Evolutionary conservation across 1,284 basidiomycete species (phyloP).

Genomic region (Sanghuangporus weigelae): DNA sequence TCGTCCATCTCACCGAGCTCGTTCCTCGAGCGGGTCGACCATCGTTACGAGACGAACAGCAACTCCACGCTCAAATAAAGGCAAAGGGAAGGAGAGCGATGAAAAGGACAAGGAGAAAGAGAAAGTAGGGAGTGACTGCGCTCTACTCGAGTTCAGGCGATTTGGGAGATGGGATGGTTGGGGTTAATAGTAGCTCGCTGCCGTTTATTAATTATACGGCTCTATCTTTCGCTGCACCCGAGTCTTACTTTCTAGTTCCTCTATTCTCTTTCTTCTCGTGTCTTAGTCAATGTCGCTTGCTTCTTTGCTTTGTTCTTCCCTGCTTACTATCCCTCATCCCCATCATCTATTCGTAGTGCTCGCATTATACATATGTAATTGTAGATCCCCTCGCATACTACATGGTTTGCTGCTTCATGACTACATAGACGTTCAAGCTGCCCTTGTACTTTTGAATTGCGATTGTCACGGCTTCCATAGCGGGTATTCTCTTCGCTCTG

Average conservation of each 20-base stretch:
- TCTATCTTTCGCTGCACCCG: background rate
- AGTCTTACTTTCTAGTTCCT: background rate
- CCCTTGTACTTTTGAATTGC: background rate
- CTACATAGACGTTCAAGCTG: background rate
- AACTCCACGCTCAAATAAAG: constrained; percentile 44
- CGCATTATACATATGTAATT: constrained; percentile 9
- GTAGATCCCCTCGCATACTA: constrained; percentile 9
- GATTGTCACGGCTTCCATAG: background rate
- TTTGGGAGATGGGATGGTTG: constrained; percentile 86
- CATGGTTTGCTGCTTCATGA: background rate
- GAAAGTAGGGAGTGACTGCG: constrained; percentile 60
- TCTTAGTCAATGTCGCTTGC: background rate
- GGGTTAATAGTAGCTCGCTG: constrained; percentile 38
- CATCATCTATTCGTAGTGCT: background rate
- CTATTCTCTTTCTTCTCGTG: background rate
- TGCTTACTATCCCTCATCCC: background rate
- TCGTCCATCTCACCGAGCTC: constrained; percentile 35
- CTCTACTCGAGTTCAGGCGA: constrained; percentile 67
- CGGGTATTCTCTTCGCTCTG: background rate
- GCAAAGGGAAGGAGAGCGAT: constrained; percentile 53
- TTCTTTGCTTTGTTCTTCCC: background rate
- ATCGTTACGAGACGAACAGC: constrained; percentile 24
- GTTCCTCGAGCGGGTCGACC: constrained; percentile 52
- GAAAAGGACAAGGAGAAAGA: constrained; percentile 53
- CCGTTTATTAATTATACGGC: background rate